Percentiles rank a stretch among this genome's conserved stretches.
Evolutionary conservation across 371 early-diverging fungal species (phyloP).

Genomic region (Circinella minor): DNA sequence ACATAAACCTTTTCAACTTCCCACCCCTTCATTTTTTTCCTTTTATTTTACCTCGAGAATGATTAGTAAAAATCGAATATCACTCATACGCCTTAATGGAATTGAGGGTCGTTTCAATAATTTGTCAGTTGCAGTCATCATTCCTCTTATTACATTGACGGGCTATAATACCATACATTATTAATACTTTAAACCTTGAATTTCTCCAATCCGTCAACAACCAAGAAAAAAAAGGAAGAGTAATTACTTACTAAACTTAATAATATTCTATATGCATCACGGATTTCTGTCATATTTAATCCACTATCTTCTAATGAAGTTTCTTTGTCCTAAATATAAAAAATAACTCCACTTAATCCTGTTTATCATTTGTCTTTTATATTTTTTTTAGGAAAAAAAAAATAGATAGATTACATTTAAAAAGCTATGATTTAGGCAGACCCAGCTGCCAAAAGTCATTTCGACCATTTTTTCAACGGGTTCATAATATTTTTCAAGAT

Average conservation of each 20-base stretch:
- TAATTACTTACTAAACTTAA: conserved; percentile 59
- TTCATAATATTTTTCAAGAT: conserved; percentile 43
- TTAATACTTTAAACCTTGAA: neutral
- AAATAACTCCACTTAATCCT: neutral
- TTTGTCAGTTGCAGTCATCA: conserved; percentile 81
- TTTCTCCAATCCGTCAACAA: no score
- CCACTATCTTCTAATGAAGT: conserved; percentile 70
- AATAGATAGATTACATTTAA: conserved; percentile 51
- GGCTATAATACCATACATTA: conserved; percentile 37
- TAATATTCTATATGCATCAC: conserved; percentile 71
- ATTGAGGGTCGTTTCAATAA: conserved; percentile 81
- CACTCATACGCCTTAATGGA: conserved; percentile 54
- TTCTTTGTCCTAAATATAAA: conserved; percentile 45
- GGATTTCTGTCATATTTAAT: conserved; percentile 68
- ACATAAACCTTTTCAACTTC: no score
- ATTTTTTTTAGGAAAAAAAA: no score
- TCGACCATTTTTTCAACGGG: conserved; percentile 61
- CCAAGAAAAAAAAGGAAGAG: no score
- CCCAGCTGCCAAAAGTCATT: conserved; percentile 70
- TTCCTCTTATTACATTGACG: conserved; percentile 63
- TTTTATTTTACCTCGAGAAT: conserved; percentile 71
- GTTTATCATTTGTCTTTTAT: neutral
- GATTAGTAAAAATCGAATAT: conserved; percentile 82
- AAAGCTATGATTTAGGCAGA: conserved; percentile 78
- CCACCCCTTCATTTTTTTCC: no score